These are phyloP conservation scores for Penicillium salamii DNA, from an alignment of 495 filamentous ascomycete genomes.

Conservation along the genomic window DNA sequence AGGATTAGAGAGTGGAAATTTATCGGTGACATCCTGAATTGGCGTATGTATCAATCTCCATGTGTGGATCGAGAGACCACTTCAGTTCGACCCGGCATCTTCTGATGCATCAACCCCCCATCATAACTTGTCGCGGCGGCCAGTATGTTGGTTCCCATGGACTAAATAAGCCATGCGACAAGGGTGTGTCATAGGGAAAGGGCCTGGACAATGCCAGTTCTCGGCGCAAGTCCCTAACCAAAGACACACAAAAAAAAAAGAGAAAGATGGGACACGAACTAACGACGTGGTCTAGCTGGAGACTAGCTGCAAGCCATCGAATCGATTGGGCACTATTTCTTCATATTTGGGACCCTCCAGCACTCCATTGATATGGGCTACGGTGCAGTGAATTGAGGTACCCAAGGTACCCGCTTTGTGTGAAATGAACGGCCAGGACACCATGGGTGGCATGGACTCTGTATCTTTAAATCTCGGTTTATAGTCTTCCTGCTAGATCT, in stretches of 20 bases:
- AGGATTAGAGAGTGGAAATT: not conserved
- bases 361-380: not conserved
- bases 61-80: not conserved
- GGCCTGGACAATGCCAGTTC: constrained; percentile 13
- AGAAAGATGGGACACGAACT: constrained; percentile 4
- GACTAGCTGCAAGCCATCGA: constrained; percentile 5
- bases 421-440: not conserved
- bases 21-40: not conserved
- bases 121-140: constrained; percentile 12
- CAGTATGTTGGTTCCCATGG: not conserved
- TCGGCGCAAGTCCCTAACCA: constrained; percentile 11
- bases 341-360: constrained; percentile 3
- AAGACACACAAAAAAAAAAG: too few species aligned
- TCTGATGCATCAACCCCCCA: not conserved
- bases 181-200: constrained; percentile 6
- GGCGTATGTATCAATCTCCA: not conserved
- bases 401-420: constrained; percentile 15
- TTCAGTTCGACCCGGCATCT: constrained; percentile 4
- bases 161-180: constrained; percentile 26
- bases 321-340: constrained; percentile 11
- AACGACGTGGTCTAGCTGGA: constrained; percentile 7
- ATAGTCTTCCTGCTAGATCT: constrained; percentile 1
- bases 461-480: not conserved
- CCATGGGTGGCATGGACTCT: too few species aligned
- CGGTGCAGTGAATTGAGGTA: not conserved